Conservation (phyloP, 192 early-diverging fungal genomes). For the Ambispora gerdemannii region DNA sequence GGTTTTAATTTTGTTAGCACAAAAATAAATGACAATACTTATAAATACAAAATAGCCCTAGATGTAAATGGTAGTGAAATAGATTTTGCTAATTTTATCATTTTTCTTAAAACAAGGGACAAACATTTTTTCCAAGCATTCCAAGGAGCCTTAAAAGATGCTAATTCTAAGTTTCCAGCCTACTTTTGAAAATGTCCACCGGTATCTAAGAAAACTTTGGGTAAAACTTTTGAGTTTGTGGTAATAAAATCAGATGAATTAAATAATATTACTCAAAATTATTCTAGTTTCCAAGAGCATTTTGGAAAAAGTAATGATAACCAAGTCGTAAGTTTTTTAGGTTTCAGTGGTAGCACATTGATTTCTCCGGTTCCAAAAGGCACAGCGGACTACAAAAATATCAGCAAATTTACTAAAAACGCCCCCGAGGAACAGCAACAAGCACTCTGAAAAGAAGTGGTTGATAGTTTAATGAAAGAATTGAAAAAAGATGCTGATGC, state of each 20-base stretch:
- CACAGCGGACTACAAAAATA: neutral
- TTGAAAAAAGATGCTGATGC: neutral
- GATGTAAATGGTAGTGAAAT: neutral
- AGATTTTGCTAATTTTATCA: neutral
- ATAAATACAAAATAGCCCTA: no score
- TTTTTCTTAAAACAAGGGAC: neutral
- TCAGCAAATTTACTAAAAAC: constrained; percentile 4
- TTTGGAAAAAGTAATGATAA: neutral
- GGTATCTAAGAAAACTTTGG: neutral
- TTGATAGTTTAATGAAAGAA: neutral
- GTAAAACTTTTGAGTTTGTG: constrained; percentile 18
- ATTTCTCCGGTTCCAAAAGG: neutral
- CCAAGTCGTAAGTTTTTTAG: neutral
- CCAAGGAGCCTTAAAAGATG: neutral
- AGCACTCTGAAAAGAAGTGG: constrained; percentile 1
- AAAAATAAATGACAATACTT: no score
- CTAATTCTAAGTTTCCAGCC: neutral
- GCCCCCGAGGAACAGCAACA: neutral
- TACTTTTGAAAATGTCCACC: constrained; percentile 16
- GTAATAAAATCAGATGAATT: constrained; percentile 5
- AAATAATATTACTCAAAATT: constrained; percentile 15
- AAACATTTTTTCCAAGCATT: neutral
- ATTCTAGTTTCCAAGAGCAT: neutral
- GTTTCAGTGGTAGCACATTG: neutral
- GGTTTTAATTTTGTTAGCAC: no score